Conservation (phyloP, 306 rosid genomes). For the Citrullus colocynthis region DNA sequence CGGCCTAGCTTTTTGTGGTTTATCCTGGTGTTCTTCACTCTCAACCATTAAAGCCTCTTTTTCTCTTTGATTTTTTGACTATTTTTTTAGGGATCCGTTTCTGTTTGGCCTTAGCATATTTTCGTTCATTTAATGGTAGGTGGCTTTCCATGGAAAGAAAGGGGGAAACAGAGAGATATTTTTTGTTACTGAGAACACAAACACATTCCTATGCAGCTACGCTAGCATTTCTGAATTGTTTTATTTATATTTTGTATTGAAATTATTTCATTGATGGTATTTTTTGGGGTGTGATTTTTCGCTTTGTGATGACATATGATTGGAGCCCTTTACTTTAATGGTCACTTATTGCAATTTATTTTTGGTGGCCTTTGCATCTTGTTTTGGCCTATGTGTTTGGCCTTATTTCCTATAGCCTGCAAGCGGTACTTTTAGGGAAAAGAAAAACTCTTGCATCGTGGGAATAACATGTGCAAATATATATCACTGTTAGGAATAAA, state of each 20-base stretch:
- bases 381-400: not conserved
- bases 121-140: not conserved
- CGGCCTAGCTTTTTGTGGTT: not conserved
- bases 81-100: not conserved
- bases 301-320: not conserved
- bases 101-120: not conserved
- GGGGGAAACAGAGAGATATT: not conserved
- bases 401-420: not conserved
- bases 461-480: not conserved
- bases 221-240: not conserved
- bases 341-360: not conserved
- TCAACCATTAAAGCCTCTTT: not conserved
- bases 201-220: not conserved
- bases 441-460: not conserved
- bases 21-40: not conserved
- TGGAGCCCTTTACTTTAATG: not conserved
- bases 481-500: not conserved
- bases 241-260: not conserved
- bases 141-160: not conserved
- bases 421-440: not conserved
- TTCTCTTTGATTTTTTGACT: not conserved
- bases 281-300: not conserved
- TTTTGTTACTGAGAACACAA: not conserved
- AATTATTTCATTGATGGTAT: not conserved
- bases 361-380: not conserved